Conservation (phyloP, 257 asterid species). For the Salvia hispanica region DNA sequence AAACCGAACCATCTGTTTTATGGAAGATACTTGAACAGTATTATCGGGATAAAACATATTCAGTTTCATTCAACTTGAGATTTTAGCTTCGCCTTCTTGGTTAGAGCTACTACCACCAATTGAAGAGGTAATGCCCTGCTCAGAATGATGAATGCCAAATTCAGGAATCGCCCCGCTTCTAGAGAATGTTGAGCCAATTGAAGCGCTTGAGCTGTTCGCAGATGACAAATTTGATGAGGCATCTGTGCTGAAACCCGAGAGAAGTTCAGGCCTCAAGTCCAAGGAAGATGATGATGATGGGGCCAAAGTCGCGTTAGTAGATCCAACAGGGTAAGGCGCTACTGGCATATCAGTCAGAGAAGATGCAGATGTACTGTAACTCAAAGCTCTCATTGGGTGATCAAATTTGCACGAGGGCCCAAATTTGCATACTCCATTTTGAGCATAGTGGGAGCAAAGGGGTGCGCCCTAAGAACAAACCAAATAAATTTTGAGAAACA, state of each 20-base stretch:
- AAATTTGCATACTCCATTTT: conserved; percentile 78
- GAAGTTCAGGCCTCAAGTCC: conserved; percentile 48
- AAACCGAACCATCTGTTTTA: conserved; percentile 18
- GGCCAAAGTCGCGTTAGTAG: conserved; percentile 64
- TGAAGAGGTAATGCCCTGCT: conserved; percentile 40
- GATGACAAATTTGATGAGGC: conserved; percentile 46
- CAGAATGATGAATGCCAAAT: conserved; percentile 45
- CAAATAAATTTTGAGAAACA: conserved; percentile 13
- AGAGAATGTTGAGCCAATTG: conserved; percentile 60
- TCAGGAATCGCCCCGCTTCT: conserved; percentile 45
- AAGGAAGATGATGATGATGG: conserved; percentile 65
- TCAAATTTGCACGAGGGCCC: conserved; percentile 87
- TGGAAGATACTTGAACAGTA: conserved; percentile 28
- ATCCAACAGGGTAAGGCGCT: conserved; percentile 84
- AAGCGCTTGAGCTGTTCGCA: conserved; percentile 52
- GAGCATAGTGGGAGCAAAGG: conserved; percentile 80
- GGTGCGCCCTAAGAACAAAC: conserved; percentile 61
- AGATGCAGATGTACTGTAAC: conserved; percentile 83
- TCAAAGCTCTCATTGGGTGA: conserved; percentile 79
- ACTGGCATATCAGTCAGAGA: conserved; percentile 88
- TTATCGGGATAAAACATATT: conserved; percentile 12
- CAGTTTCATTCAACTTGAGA: conserved; percentile 48
- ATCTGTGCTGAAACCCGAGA: conserved; percentile 41
- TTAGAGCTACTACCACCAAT: conserved; percentile 31
- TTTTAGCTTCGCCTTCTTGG: conserved; percentile 42